These are phyloP conservation scores for Yamadazyma laniorum DNA, from an alignment of 805 yeast genomes.

Conservation along the genomic window DNA sequence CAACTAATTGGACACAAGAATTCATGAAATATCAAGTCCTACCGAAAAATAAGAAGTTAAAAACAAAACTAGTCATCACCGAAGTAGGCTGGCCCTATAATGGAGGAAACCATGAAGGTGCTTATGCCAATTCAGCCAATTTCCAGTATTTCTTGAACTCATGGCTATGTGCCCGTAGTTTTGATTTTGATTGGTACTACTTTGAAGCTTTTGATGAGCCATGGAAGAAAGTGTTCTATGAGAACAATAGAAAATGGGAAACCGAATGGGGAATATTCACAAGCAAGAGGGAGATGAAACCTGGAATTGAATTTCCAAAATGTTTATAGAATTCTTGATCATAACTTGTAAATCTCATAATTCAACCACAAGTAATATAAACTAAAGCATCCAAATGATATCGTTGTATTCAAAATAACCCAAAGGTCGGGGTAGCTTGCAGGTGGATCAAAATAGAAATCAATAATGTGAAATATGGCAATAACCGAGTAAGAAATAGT, in stretches of 20 bases:
- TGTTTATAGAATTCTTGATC: slow-evolving; percentile 16
- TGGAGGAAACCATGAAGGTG: slow-evolving; percentile 49
- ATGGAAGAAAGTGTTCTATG: slow-evolving; percentile 58
- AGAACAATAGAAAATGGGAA: slow-evolving; percentile 55
- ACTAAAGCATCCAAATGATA: slow-evolving; percentile 73
- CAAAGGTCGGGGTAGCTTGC: slow-evolving; percentile 74
- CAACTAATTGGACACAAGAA: slow-evolving; percentile 54
- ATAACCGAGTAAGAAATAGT: slow-evolving; percentile 41
- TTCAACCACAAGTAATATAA: slow-evolving; percentile 83
- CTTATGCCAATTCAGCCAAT: slow-evolving; percentile 47
- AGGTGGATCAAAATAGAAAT: slow-evolving; percentile 53
- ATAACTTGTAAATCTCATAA: slow-evolving; percentile 38
- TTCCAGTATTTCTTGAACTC: slow-evolving; percentile 47
- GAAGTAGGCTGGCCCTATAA: slow-evolving; percentile 74
- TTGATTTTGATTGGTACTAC: slow-evolving; percentile 50
- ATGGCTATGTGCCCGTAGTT: slow-evolving; percentile 48
- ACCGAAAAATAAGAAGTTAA: slow-evolving; percentile 29
- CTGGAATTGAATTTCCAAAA: slow-evolving; percentile 39
- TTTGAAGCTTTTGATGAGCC: slow-evolving; percentile 76
- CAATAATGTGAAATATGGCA: slow-evolving; percentile 52
- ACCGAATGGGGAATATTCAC: slow-evolving; percentile 70
- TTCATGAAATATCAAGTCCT: slow-evolving; percentile 44
- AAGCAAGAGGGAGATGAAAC: slow-evolving; percentile 45
- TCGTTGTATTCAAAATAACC: slow-evolving; percentile 70
- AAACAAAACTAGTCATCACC: slow-evolving; percentile 44